Evolutionary conservation across 2,329 filamentous ascomycete species (phyloP).

Genomic region (Dothideomycetidae sp.): DNA sequence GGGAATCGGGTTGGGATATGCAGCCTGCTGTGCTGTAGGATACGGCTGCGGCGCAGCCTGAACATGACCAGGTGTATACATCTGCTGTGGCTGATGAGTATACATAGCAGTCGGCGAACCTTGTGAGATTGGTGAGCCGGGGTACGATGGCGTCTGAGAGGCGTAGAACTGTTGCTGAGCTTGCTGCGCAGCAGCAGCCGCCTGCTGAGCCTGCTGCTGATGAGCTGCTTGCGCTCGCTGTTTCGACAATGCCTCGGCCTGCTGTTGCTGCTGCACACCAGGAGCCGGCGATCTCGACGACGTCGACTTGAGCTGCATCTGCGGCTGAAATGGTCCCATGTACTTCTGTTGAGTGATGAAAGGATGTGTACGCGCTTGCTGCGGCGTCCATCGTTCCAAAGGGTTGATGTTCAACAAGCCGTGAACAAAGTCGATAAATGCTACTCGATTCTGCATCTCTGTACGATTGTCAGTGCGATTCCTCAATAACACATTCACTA

Average conservation of each 20-base stretch:
- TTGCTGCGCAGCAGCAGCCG: slow-evolving; percentile 24
- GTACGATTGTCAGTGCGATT: slow-evolving; percentile 14
- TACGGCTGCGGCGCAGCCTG: slow-evolving; percentile 69
- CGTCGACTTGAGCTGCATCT: slow-evolving; percentile 87
- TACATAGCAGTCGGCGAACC: slow-evolving; percentile 46
- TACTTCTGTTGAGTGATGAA: slow-evolving; percentile 99
- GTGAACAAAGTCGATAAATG: slow-evolving; percentile 96
- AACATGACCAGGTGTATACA: slow-evolving; percentile 55
- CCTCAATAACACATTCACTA: background rate
- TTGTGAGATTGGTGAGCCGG: slow-evolving; percentile 22
- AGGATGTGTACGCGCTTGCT: slow-evolving; percentile 91
- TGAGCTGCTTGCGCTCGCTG: slow-evolving; percentile 53
- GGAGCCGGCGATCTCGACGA: slow-evolving; percentile 80
- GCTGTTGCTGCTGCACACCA: slow-evolving; percentile 88
- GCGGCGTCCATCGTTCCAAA: slow-evolving; percentile 90
- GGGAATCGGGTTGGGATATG: slow-evolving; percentile 51
- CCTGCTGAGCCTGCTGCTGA: slow-evolving; percentile 32
- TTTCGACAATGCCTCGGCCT: slow-evolving; percentile 86
- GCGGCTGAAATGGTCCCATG: slow-evolving; percentile 87
- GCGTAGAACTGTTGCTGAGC: slow-evolving; percentile 33
- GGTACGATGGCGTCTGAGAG: slow-evolving; percentile 33
- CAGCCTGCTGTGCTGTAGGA: slow-evolving; percentile 32
- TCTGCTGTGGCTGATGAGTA: slow-evolving; percentile 30
- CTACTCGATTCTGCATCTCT: slow-evolving; percentile 98
- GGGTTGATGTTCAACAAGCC: slow-evolving; percentile 90